These are phyloP conservation scores for Hymenotorrendiella dingleyae DNA, from an alignment of 2,329 filamentous ascomycete genomes.

Conservation along the genomic window DNA sequence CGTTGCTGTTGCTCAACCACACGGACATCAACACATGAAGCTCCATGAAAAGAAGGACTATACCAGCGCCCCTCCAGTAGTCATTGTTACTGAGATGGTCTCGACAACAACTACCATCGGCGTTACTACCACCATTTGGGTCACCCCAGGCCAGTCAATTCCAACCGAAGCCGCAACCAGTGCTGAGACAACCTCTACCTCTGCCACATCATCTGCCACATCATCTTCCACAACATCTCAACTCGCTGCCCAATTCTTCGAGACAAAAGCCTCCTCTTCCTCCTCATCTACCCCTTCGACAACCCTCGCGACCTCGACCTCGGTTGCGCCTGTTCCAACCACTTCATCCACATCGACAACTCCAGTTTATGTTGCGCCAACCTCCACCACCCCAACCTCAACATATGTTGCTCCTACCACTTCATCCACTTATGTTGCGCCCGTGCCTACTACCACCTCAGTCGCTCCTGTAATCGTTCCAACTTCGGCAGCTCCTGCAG, in stretches of 20 bases:
- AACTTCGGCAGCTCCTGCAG: not conserved
- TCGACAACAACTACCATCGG: slow-evolving; percentile 42
- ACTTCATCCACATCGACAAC: not conserved
- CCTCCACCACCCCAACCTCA: not conserved
- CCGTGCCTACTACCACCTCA: not conserved
- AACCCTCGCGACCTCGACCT: slow-evolving; percentile 4
- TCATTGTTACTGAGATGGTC: slow-evolving; percentile 43
- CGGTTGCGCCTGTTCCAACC: slow-evolving; percentile 9
- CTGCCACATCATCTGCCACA: not conserved
- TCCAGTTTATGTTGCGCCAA: not conserved
- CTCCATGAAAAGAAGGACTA: slow-evolving; percentile 18
- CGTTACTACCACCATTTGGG: slow-evolving; percentile 35
- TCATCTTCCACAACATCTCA: slow-evolving; percentile 7
- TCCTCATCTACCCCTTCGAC: slow-evolving; percentile 24
- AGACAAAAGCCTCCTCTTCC: slow-evolving; percentile 21
- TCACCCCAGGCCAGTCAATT: slow-evolving; percentile 27
- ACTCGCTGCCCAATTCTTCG: slow-evolving; percentile 18
- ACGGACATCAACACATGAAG: slow-evolving; percentile 32
- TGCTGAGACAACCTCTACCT: slow-evolving; percentile 1
- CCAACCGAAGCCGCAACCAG: slow-evolving; percentile 2
- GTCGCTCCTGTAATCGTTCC: not conserved
- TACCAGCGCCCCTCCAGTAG: slow-evolving; percentile 23
- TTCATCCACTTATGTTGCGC: not conserved
- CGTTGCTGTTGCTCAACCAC: slow-evolving; percentile 29
- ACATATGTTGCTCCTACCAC: not conserved